Evolutionary conservation across 495 filamentous ascomycete genomes (phyloP), one percentile per base, ranked within the genome.

Genomic region (Aspergillus campestris): DNA sequence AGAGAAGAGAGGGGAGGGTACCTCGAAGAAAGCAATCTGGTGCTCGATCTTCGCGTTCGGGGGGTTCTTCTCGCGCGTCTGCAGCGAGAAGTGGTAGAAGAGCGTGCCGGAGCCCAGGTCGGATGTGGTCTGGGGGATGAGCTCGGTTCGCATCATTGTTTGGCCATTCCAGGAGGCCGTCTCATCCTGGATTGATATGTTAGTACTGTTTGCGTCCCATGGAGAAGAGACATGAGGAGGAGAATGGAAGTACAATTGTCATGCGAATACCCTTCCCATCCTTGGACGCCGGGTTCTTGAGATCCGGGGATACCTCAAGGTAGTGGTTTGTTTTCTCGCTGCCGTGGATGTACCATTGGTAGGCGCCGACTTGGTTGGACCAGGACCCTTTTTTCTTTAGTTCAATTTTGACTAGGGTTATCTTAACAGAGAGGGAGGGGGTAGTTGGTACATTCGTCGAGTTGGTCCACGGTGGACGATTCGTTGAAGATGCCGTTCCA

Each of bases 271-370:
- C 83, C 60, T 85, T 76, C 13, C 59, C 72, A 27, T 79, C 80
- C 1, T 66, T 64, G 55, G 83, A 80, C 40, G 78, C 79, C 0
- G 83, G 83, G 63, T 86, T 87, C 65, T 84, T 84, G 73, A 69
- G 81, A 40, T 52, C 43, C 1, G 70, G 50, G 9, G 64, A 68
- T 0, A 83, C 65, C 47, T 74, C 78, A 40, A 85, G 72, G 50
- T 85, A 84, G 40, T 75, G 52, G 11, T 68, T 65, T 3, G 81
- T 77, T 3, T 59, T 32, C 13, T 66, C 73, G 7, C 61, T 55
- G 4, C 81, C 81, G 65, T 85, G 77, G 61, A 86, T 87, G 64
- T 87, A 86, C 70, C 83, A 86, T 55, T 86, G 81, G 61, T 79
- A 87, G 1, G 79, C 75, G 2, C 79, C 79, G 48, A 83, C 76